phyloP scores from a whole-genome alignment of 768 basidiomycete species.

The Calocybe gangraenosa region DNA sequence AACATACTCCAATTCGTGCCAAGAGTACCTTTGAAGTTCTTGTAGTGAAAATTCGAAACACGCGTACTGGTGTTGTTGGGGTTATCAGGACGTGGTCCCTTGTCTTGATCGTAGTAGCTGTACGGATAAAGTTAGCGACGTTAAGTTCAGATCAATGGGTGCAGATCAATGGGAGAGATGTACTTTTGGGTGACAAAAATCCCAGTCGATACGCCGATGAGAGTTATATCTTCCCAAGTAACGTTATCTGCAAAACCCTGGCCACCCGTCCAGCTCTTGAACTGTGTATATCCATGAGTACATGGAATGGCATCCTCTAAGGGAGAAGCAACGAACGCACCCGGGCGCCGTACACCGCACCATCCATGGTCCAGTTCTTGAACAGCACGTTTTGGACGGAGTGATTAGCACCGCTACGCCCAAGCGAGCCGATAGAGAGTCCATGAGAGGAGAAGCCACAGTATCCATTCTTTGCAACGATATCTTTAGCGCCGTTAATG shows the following conservation, averaged over 20 bases:
- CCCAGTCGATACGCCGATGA: constrained; percentile 40
- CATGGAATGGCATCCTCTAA: too few species aligned
- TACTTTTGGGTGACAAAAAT: constrained; percentile 46
- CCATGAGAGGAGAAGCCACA: constrained; percentile 47
- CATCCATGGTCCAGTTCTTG: constrained; percentile 46
- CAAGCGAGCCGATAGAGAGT: constrained; percentile 43
- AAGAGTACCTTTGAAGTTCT: constrained; percentile 30
- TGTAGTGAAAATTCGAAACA: constrained; percentile 30
- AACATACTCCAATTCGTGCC: constrained; percentile 33
- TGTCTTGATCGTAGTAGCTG: constrained; percentile 52
- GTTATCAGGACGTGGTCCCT: constrained; percentile 27
- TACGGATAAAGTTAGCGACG: background rate
- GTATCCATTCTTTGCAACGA: constrained; percentile 40
- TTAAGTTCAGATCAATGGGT: background rate
- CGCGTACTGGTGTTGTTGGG: constrained; percentile 29
- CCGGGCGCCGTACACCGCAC: constrained; percentile 43
- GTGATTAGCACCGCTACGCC: constrained; percentile 32
- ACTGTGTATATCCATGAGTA: too few species aligned
- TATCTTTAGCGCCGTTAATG: constrained; percentile 39
- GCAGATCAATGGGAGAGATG: constrained; percentile 1
- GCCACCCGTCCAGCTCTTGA: constrained; percentile 48
- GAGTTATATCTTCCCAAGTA: constrained; percentile 41
- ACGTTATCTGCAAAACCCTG: constrained; percentile 43
- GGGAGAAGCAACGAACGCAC: too few species aligned
- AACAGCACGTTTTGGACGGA: constrained; percentile 41